A percentile compares a stretch with the other conserved stretches of the same genome.
These are phyloP conservation scores for Geoglossum cookeanum DNA, from an alignment of 2,329 filamentous ascomycete species.

Conservation along the genomic window DNA sequence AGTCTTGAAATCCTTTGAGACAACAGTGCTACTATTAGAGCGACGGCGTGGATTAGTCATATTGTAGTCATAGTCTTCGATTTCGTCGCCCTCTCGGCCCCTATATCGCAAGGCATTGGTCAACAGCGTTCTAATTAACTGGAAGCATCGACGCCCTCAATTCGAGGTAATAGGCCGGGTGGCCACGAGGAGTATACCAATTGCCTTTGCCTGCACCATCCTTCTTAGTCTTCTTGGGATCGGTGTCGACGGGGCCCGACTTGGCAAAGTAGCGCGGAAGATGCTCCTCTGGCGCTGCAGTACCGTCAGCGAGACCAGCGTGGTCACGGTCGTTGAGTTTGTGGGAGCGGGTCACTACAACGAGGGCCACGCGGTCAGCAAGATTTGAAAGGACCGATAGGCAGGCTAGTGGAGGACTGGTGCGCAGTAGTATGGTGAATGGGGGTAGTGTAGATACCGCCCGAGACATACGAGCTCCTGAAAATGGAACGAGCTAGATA, in stretches of 20 bases:
- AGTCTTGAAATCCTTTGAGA: conserved; percentile 69
- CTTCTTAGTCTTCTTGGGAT: conserved; percentile 94
- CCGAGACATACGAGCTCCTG: not conserved
- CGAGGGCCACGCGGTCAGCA: not conserved
- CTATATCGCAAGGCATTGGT: conserved; percentile 26
- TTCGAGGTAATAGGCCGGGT: not conserved
- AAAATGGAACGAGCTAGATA: conserved; percentile 3
- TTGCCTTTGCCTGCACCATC: conserved; percentile 83
- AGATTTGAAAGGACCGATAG: not conserved
- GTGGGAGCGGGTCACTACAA: conserved; percentile 85
- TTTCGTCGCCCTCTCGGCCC: conserved; percentile 69
- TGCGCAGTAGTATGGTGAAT: not conserved
- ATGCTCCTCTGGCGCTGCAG: conserved; percentile 47
- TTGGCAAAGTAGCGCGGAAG: conserved; percentile 90
- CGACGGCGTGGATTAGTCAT: conserved; percentile 74
- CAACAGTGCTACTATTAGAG: conserved; percentile 69
- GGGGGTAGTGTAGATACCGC: not conserved
- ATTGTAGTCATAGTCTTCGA: conserved; percentile 67
- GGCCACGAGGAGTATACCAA: conserved; percentile 39
- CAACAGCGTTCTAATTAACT: not conserved
- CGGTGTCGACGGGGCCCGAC: conserved; percentile 56
- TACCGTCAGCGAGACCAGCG: conserved; percentile 57
- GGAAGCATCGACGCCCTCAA: not conserved
- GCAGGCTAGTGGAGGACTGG: not conserved
- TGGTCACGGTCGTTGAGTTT: conserved; percentile 92